Percentiles rank a stretch among this genome's conserved stretches.
phyloP scores from a whole-genome alignment of 108 stramenopile species.

The Skeletonema potamos region DNA sequence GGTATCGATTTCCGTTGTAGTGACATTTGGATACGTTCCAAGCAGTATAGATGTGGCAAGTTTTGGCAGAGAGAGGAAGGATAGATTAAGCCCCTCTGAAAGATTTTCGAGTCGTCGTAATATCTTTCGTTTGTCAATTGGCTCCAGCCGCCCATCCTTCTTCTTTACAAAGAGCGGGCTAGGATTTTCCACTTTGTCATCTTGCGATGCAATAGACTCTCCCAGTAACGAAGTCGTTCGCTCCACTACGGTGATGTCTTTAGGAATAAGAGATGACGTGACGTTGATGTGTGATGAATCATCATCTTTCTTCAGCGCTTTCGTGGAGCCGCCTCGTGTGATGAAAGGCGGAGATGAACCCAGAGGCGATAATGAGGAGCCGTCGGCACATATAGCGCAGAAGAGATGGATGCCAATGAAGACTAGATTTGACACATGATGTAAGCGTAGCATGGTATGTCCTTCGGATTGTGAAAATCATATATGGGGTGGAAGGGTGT shows the following conservation, averaged over 20 bases:
- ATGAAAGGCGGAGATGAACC: neutral
- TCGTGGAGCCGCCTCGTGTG: neutral
- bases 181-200: neutral
- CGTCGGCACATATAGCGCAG: neutral
- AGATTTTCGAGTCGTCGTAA: conserved; percentile 41
- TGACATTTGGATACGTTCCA: conserved; percentile 89
- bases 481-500: neutral
- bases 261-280: neutral
- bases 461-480: neutral
- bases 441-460: neutral
- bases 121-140: conserved; percentile 30
- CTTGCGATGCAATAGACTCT: neutral
- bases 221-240: neutral
- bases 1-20: conserved; percentile 89
- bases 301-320: neutral
- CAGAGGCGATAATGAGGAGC: neutral
- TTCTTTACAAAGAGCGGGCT: neutral
- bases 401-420: neutral
- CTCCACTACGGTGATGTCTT: neutral
- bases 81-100: conserved; percentile 47
- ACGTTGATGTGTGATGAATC: neutral
- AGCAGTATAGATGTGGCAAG: conserved; percentile 61
- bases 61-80: conserved; percentile 45
- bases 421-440: neutral
- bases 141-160: neutral